Percentiles rank a stretch among this genome's conserved stretches.
phyloP scores from a whole-genome alignment of 179 eudicot genomes.

The Dionaea muscipula region DNA sequence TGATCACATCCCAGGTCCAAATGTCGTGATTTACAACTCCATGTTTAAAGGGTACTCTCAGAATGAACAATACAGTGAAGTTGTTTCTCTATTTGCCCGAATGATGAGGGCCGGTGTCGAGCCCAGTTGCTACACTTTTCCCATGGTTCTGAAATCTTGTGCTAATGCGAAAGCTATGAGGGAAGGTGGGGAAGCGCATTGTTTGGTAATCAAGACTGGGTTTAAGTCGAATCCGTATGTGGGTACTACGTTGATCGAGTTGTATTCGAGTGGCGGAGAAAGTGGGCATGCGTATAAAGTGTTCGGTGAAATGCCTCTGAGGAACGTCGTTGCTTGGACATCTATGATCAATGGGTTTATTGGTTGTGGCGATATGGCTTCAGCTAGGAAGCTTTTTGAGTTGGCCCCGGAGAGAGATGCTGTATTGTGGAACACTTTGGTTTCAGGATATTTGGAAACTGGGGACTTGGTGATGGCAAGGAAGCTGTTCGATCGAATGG shows the following conservation, averaged over 20 bases:
- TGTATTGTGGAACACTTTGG: slow-evolving; percentile 64
- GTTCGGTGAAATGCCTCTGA: slow-evolving; percentile 44
- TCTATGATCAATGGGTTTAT: slow-evolving; percentile 47
- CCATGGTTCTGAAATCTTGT: slow-evolving; percentile 62
- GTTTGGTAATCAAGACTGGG: slow-evolving; percentile 37
- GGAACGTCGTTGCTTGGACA: slow-evolving; percentile 65
- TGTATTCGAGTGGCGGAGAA: slow-evolving; percentile 32
- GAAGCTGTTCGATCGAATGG: slow-evolving; percentile 45
- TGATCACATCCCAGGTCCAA: slow-evolving; percentile 40
- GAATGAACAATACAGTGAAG: slow-evolving; percentile 28
- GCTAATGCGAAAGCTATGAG: slow-evolving; percentile 28
- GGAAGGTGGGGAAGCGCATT: slow-evolving; percentile 48
- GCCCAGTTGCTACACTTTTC: slow-evolving; percentile 52
- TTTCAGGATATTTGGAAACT: slow-evolving; percentile 38
- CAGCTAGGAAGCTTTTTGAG: slow-evolving; percentile 45
- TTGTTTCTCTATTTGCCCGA: slow-evolving; percentile 28
- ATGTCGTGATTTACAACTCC: slow-evolving; percentile 36
- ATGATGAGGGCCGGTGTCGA: slow-evolving; percentile 36
- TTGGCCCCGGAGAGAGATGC: slow-evolving; percentile 56
- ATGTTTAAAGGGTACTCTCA: slow-evolving; percentile 54
- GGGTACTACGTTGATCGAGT: slow-evolving; percentile 63
- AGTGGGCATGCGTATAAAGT: slow-evolving; percentile 37
- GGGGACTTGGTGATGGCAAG: slow-evolving; percentile 48
- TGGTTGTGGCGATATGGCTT: slow-evolving; percentile 21
- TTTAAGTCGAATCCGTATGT: slow-evolving; percentile 47